Evolutionary conservation across 176 grass and related monocot species (phyloP), one percentile per base, ranked within the genome.

Genomic region (Ensete glaucum): DNA sequence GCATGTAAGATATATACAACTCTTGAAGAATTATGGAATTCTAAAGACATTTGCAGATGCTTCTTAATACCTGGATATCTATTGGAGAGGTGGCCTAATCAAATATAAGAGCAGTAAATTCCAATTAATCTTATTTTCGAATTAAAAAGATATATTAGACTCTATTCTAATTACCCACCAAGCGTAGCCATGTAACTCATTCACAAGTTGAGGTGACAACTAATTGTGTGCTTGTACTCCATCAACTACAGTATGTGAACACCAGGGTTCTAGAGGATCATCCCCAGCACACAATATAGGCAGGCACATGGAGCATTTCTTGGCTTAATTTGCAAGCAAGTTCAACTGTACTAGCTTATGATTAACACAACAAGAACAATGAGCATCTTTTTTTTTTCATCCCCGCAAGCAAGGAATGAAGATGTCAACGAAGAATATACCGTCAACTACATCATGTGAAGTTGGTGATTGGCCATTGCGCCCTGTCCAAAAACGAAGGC

Each of bases 391-490:
- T 43, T 23, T 6, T 43, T 43, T 43, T 43, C 34, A 43, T 43
- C 6, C 34, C 4, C 34, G 0, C 16, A 50, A 11, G 12, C 9
- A 74, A 29, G 23, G 9, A 56, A 56, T 27, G 22, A 27, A 27
- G 22, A 54, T 29, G 52, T n/a, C 24, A 56, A 13, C 11, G 20
- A 66, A 52, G 48, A 67, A n/a, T 52, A 69, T 87, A 99, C 90
- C 90, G 84, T 99, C 95, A 78, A 94, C 85, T 78, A 85, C 80
- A 49, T 94, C 95, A 84, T 91, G 90, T 48, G 90, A 99, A 48
- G 86, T 94, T 20, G 90, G 86, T 77, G 88, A 63, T 77, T 87
- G 86, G 17, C 62, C 84, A 53, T 89, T 76, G 65, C 86, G 72
- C 71, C 87, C 80, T 16, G 87, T 87, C 90, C 95, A 99, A 79